Evolutionary conservation across 441 rosid species (phyloP).

Genomic region (Francoa sonchifolia): DNA sequence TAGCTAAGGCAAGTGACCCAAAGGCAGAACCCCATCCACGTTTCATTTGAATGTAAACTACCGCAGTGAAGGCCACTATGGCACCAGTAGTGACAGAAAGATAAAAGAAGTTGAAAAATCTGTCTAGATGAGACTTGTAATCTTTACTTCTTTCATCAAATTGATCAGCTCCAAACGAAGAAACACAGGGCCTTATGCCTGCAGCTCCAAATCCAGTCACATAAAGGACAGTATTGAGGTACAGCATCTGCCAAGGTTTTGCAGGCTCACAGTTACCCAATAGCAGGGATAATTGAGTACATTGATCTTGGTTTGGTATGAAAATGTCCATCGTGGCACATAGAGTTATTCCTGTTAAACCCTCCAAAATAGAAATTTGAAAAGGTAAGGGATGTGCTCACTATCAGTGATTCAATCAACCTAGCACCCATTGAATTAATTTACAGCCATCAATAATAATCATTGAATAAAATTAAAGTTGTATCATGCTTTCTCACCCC

Average conservation of each 20-base stretch:
- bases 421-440: too few relatives aligned
- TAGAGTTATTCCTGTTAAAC: slow-evolving; percentile 74
- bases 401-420: too few relatives aligned
- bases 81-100: slow-evolving; percentile 76
- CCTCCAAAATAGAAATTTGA: slow-evolving; percentile 28
- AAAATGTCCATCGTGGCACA: slow-evolving; percentile 53
- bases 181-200: slow-evolving; percentile 88
- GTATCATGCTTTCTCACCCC: too few relatives aligned
- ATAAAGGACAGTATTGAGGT: slow-evolving; percentile 62
- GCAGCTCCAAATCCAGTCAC: slow-evolving; percentile 86
- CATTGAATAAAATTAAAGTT: too few relatives aligned
- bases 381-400: not conserved
- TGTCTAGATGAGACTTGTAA: slow-evolving; percentile 70
- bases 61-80: slow-evolving; percentile 76
- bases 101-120: slow-evolving; percentile 91
- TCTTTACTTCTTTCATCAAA: slow-evolving; percentile 69
- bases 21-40: slow-evolving; percentile 86
- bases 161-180: slow-evolving; percentile 96
- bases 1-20: slow-evolving; percentile 74
- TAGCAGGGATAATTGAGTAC: slow-evolving; percentile 55
- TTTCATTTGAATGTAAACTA: slow-evolving; percentile 73
- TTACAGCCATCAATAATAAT: too few relatives aligned
- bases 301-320: slow-evolving; percentile 47
- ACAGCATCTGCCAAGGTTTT: slow-evolving; percentile 77
- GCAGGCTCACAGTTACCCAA: slow-evolving; percentile 66